Base-by-base conservation (phyloP, 1,284 basidiomycete genomes). In the Laetiporus sulphureus region DNA sequence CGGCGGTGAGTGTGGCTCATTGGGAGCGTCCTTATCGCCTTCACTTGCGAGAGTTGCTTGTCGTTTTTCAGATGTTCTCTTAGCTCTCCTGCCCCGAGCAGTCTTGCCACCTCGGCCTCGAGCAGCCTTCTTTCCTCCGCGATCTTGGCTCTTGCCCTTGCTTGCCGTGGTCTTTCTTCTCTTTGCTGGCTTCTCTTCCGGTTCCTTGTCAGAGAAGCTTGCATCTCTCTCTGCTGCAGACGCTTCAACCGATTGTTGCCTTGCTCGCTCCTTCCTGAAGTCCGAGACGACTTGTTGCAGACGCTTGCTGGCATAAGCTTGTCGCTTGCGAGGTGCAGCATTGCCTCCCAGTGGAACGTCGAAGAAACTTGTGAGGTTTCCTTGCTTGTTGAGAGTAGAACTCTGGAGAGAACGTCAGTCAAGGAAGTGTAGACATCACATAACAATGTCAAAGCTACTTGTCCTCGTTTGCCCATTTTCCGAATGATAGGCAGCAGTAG, bases 401-500 rank as follows among this genome's bases (percentile, higher is more conserved):
- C 71, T 69, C 75, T 88, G 60, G 37, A 29, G 23, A 25, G 18
- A 52, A 40, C 39, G 42, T 41, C 33, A 23, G 32, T 27, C 32
- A 44, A 40, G 22, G 20, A n/a, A 27, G 22, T 32, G 33, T 23
- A 23, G 16, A 5, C 40, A 18, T 12, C 10, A 18, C 7, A 25
- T 10, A 23, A 27, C 7, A n/a, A 5, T 35, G 13, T 20, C 24
- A 24, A 21, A 50, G 65, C 46, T 54, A 82, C 83, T 66, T 88
- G 81, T 20, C 75, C 77, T 25, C 89, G 82, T 55, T 83, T 82
- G 48, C 78, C 84, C 70, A 95, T 86, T 52, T 81, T 88, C 53
- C 91, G 91, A 40, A 99, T 92, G 50, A 99, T 91, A 5, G 96
- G 96, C 29, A 95, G 69, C 12, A 99, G 67, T 27, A 94, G 75